phyloP scores from a whole-genome alignment of 345 rosid genomes.

The Bruguiera gymnorhiza region DNA sequence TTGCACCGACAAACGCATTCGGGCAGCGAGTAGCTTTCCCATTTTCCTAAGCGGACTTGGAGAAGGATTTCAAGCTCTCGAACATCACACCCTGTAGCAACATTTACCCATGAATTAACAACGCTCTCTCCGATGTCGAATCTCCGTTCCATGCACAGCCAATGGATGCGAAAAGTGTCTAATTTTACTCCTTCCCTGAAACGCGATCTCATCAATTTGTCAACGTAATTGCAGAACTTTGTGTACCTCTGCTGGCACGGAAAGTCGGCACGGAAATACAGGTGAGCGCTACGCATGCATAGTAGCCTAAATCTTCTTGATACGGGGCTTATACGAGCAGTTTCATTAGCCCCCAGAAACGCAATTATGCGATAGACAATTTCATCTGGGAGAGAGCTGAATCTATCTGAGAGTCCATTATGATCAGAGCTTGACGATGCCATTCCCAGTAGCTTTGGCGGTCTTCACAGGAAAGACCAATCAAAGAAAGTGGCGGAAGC shows the following conservation, averaged over 20 bases:
- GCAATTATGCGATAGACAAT: slow-evolving; percentile 6
- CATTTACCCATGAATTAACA: background rate
- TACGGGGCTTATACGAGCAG: slow-evolving; percentile 3
- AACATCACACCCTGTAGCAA: slow-evolving; percentile 14
- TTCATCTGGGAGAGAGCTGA: slow-evolving; percentile 3
- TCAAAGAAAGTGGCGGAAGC: background rate
- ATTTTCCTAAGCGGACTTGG: background rate
- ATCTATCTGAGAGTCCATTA: background rate
- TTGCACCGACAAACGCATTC: background rate
- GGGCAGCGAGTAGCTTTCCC: slow-evolving; percentile 1
- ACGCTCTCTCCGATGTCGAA: background rate
- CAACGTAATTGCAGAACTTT: slow-evolving; percentile 8
- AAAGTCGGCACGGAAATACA: slow-evolving; percentile 17
- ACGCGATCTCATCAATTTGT: slow-evolving; percentile 6
- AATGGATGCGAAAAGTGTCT: slow-evolving; percentile 5
- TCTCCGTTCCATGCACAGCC: slow-evolving; percentile 5
- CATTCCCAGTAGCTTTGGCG: slow-evolving; percentile 3
- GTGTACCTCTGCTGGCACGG: background rate
- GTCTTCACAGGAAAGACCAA: slow-evolving; percentile 6
- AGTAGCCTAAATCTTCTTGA: slow-evolving; percentile 9
- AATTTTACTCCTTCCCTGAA: background rate
- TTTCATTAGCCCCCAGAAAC: slow-evolving; percentile 13
- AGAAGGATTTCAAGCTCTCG: slow-evolving; percentile 17
- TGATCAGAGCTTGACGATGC: background rate
- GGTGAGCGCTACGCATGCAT: slow-evolving; percentile 2